phyloP scores from a whole-genome alignment of 1,284 basidiomycete genomes.

The Mycosarcoma mackinlayi region DNA sequence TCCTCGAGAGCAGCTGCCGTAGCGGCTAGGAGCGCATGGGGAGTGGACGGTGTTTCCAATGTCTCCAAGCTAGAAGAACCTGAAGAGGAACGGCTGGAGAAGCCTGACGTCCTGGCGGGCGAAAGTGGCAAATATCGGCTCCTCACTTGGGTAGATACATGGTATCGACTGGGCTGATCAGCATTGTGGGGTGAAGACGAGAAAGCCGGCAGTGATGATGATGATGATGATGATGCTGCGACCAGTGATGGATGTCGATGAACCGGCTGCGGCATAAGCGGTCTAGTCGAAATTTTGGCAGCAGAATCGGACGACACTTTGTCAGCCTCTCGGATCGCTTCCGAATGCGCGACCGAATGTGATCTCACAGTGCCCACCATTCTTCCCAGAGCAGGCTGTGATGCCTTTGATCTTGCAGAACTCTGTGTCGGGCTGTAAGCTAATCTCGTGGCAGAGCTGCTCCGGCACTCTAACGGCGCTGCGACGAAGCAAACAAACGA shows the following conservation, averaged over 20 bases:
- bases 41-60: neutral
- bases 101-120: neutral
- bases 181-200: neutral
- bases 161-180: neutral
- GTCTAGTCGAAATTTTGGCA: constrained; percentile 1
- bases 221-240: too few species aligned
- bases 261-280: neutral
- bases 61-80: constrained; percentile 9
- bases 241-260: neutral
- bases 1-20: constrained; percentile 4
- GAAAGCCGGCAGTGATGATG: neutral
- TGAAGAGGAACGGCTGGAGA: constrained; percentile 7
- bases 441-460: too few species aligned
- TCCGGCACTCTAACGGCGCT: too few species aligned
- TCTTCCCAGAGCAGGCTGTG: too few species aligned
- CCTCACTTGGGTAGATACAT: neutral
- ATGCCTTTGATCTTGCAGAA: too few species aligned
- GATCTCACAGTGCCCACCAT: constrained; percentile 13
- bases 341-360: constrained; percentile 18
- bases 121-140: neutral
- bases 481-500: neutral
- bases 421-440: too few species aligned
- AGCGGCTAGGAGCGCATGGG: neutral
- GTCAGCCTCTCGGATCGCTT: constrained; percentile 20
- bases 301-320: constrained; percentile 9